Evolutionary conservation across 2,329 filamentous ascomycete genomes (phyloP).

Genomic region (Celoporthe dispersa): DNA sequence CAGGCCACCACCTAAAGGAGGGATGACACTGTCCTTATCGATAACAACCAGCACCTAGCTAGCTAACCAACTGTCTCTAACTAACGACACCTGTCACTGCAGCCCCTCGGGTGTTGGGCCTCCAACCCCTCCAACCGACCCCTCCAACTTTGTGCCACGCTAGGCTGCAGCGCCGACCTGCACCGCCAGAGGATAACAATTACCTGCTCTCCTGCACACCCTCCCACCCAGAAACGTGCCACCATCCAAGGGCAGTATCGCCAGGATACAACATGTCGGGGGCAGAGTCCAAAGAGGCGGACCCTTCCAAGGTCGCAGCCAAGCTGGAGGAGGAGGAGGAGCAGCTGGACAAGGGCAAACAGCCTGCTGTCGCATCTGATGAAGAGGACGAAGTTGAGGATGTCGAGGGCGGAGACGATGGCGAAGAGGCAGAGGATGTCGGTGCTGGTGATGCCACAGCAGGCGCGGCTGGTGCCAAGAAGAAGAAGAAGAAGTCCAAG

Average conservation of each 20-base stretch:
- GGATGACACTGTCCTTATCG: background rate
- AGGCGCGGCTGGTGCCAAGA: constrained; percentile 45
- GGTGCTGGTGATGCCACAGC: constrained; percentile 40
- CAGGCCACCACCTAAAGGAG: background rate
- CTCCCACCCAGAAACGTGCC: background rate
- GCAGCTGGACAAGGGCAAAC: constrained; percentile 47
- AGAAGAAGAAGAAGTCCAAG: constrained; percentile 71
- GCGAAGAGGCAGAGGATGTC: constrained; percentile 44
- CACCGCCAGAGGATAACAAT: background rate
- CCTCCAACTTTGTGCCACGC: background rate
- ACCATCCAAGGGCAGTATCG: background rate
- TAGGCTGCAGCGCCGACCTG: background rate
- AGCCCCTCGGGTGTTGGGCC: background rate
- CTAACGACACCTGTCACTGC: background rate
- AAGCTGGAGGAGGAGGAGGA: constrained; percentile 38
- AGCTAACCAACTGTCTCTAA: background rate
- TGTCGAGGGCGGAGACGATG: constrained; percentile 42
- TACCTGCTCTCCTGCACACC: background rate
- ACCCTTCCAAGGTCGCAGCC: constrained; percentile 55
- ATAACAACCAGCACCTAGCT: background rate
- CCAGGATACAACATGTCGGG: constrained; percentile 45
- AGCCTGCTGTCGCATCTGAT: constrained; percentile 51
- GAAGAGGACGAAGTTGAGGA: constrained; percentile 51
- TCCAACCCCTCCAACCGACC: background rate
- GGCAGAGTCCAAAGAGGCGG: constrained; percentile 67